Percentiles rank a stretch among this genome's conserved stretches.
phyloP scores from a whole-genome alignment of 768 basidiomycete species.

The Thelephora aurantiotincta region DNA sequence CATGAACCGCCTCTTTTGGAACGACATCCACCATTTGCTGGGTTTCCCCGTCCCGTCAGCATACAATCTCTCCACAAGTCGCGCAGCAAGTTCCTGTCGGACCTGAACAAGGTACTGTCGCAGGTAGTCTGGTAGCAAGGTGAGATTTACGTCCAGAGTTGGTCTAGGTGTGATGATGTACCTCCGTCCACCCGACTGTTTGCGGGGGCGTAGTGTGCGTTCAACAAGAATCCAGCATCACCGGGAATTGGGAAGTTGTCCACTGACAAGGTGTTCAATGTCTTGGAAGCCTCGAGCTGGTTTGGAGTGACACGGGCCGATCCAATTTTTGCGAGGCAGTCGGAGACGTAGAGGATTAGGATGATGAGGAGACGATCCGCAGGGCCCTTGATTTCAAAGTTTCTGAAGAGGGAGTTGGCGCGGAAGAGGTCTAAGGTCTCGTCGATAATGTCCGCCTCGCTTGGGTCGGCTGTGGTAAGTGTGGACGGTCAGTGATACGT shows the following conservation, averaged over 20 bases:
- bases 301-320: constrained; percentile 49
- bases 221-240: constrained; percentile 88
- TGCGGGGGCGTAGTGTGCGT: constrained; percentile 81
- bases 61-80: constrained; percentile 81
- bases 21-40: constrained; percentile 99
- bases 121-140: constrained; percentile 53
- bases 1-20: constrained; percentile 96
- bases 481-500: constrained; percentile 7
- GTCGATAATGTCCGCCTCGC: constrained; percentile 80
- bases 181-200: constrained; percentile 68
- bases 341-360: constrained; percentile 94
- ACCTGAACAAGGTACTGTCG: constrained; percentile 87
- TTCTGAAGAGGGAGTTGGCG: constrained; percentile 97
- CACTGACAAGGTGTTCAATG: constrained; percentile 82
- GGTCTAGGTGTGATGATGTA: constrained; percentile 21
- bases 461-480: constrained; percentile 49
- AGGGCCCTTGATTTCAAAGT: constrained; percentile 98
- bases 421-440: constrained; percentile 95
- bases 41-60: constrained; percentile 89
- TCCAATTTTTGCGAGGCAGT: constrained; percentile 88
- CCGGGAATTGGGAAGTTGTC: constrained; percentile 92
- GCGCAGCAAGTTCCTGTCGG: constrained; percentile 79
- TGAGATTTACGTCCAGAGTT: background rate
- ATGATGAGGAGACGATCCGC: constrained; percentile 94
- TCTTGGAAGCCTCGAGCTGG: constrained; percentile 78